Conservation (phyloP, 768 basidiomycete genomes). For the Ramaria sp. region DNA sequence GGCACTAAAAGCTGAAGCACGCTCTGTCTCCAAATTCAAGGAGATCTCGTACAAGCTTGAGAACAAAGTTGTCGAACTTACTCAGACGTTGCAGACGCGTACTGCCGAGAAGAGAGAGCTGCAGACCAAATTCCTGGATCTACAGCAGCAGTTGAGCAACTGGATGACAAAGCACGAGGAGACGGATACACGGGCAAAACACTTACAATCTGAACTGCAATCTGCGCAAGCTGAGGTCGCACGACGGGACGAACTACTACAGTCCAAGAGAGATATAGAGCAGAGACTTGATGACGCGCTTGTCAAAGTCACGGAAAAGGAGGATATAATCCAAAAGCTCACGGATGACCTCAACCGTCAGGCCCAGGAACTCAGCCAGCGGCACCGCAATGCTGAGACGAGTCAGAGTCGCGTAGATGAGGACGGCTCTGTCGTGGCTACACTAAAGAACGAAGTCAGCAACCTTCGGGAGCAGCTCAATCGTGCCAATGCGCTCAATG, state of each 20-base stretch:
- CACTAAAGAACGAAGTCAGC: slow-evolving; percentile 87
- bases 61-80: slow-evolving; percentile 99
- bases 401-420: slow-evolving; percentile 61
- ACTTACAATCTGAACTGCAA: slow-evolving; percentile 58
- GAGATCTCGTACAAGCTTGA: slow-evolving; percentile 96
- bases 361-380: slow-evolving; percentile 63
- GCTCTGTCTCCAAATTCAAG: slow-evolving; percentile 96
- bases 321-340: slow-evolving; percentile 70
- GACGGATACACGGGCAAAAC: slow-evolving; percentile 59
- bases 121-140: slow-evolving; percentile 56
- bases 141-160: slow-evolving; percentile 78
- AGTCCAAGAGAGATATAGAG: slow-evolving; percentile 71
- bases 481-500: slow-evolving; percentile 86
- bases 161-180: slow-evolving; percentile 89
- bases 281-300: slow-evolving; percentile 68
- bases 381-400: slow-evolving; percentile 58
- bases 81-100: slow-evolving; percentile 83
- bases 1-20: slow-evolving; percentile 77
- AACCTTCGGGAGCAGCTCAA: slow-evolving; percentile 91
- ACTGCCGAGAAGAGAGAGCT: slow-evolving; percentile 87
- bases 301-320: slow-evolving; percentile 68
- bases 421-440: slow-evolving; percentile 77
- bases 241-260: slow-evolving; percentile 63
- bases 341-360: slow-evolving; percentile 68
- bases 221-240: slow-evolving; percentile 59